Conservation (phyloP, 306 rosid species). For the Castanopsis chinensis region DNA sequence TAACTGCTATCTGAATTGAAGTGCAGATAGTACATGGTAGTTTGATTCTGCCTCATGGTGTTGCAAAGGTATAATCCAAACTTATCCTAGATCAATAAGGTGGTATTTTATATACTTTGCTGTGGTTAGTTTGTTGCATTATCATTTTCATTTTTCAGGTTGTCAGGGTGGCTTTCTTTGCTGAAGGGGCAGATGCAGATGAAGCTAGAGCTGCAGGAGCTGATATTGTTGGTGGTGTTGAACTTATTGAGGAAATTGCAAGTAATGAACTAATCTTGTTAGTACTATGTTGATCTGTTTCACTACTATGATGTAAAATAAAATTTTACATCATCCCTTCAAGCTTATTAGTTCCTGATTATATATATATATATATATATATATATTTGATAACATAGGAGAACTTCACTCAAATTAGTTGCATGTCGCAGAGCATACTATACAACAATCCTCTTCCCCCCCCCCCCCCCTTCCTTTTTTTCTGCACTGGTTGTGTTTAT, state of each 20-base stretch:
- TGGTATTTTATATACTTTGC: conserved; percentile 14
- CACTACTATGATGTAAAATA: not conserved
- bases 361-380: too few species aligned
- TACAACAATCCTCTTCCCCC: not conserved
- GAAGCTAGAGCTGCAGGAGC: conserved; percentile 99
- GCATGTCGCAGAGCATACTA: too few species aligned
- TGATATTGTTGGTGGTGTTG: conserved; percentile 96
- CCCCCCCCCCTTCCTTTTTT: not conserved
- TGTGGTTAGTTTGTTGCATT: conserved; percentile 34
- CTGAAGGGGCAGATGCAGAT: conserved; percentile 94
- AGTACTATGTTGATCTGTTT: not conserved
- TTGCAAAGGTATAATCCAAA: conserved; percentile 69
- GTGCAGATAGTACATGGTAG: conserved; percentile 97
- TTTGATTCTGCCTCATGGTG: conserved; percentile 85
- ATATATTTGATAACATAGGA: too few species aligned
- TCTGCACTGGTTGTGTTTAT: not conserved
- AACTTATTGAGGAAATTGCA: conserved; percentile 88
- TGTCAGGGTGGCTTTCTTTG: conserved; percentile 93
- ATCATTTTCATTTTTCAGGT: conserved; percentile 55
- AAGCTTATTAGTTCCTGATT: not conserved
- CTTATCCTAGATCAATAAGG: not conserved
- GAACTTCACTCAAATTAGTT: too few species aligned
- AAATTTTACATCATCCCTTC: not conserved
- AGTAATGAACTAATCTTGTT: conserved; percentile 52
- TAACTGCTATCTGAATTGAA: conserved; percentile 25